A percentile compares a stretch with the other conserved stretches of the same genome.
phyloP scores from a whole-genome alignment of 2,329 filamentous ascomycete species.

The Chrysoporthe cubensis region DNA sequence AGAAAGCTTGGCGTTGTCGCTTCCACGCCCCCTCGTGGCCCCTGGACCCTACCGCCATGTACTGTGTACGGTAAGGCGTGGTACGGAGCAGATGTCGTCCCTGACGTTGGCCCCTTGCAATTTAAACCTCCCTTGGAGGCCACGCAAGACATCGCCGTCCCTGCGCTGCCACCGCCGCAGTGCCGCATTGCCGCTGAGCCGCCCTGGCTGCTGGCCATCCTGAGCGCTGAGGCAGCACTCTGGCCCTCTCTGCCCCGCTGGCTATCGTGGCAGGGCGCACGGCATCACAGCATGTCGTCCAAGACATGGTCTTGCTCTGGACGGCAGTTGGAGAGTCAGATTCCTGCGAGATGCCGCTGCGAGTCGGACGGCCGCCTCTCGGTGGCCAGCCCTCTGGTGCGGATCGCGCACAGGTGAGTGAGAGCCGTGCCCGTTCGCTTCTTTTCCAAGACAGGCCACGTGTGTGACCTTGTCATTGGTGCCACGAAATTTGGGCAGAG shows the following conservation, averaged over 20 bases:
- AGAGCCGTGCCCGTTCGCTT: neutral
- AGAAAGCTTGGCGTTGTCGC: slow-evolving; percentile 11
- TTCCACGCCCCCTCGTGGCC: neutral
- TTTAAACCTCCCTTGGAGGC: slow-evolving; percentile 16
- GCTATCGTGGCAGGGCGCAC: neutral
- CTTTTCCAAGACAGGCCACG: slow-evolving; percentile 18
- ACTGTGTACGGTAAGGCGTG: slow-evolving; percentile 1
- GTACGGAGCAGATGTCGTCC: slow-evolving; percentile 10
- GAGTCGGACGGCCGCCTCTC: neutral
- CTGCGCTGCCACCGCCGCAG: slow-evolving; percentile 4
- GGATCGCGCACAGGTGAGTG: slow-evolving; percentile 2
- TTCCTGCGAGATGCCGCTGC: slow-evolving; percentile 2
- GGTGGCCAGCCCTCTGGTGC: neutral
- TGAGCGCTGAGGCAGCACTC: neutral
- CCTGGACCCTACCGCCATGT: neutral
- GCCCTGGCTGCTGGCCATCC: neutral
- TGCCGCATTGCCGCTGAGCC: slow-evolving; percentile 6
- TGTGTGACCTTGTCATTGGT: slow-evolving; percentile 17
- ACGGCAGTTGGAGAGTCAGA: slow-evolving; percentile 8
- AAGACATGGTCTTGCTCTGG: slow-evolving; percentile 3
- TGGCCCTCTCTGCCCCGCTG: neutral
- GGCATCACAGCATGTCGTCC: neutral
- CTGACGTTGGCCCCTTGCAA: slow-evolving; percentile 27
- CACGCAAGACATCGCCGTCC: slow-evolving; percentile 17
- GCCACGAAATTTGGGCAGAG: slow-evolving; percentile 12